Evolutionary conservation across 1,284 basidiomycete species (phyloP), one percentile per base, ranked within the genome.

Genomic region (Sanghuangporus baumii): DNA sequence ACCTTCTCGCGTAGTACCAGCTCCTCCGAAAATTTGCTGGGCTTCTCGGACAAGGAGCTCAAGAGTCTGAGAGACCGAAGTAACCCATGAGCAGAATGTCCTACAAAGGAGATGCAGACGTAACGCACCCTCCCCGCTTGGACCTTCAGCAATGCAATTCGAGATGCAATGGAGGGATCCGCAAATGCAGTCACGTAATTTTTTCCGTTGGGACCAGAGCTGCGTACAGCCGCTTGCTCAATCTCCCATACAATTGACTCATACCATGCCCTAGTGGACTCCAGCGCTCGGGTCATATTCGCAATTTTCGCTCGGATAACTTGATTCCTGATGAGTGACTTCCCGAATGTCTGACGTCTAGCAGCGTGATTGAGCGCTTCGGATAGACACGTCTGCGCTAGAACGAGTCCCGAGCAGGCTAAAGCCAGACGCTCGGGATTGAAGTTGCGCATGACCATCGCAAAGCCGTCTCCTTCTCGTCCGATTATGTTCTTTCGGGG

Each of bases 361-460:
- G 31, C n/a, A 6, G 67, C 65, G 37, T 68, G 67, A 9, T 14
- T 50, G 40, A 43, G 61, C 9, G 66, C 57, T 37, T 68, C 67
- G 18, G 59, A 55, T 11, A 60, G 52, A 43, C 66, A 67, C 6
- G 56, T 66, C 23, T 59, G 46, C 4, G 66, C 65, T 6, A 68
- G 55, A 14, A 48, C n/a, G 16, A 67, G 20, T 0, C 63, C 59
- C 12, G 54, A 52, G 14, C 56, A 54, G 6, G 66, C 64, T 12
- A 67, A 38, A 2, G 38, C 36, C 31, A 67, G 59, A 18, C 67
- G 61, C 58, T 68, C 67, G 7, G 64, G 65, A 43, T 68, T 68
- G 57, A 68, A 68, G 56, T 68, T 67, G 6, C 64, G 36, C 66
- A 68, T 67, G 12, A 68, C 60, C 51, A 67, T 61, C 23, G 26